Evolutionary conservation across 208 protist species (phyloP).

Genomic region (Phytomonas sp.): DNA sequence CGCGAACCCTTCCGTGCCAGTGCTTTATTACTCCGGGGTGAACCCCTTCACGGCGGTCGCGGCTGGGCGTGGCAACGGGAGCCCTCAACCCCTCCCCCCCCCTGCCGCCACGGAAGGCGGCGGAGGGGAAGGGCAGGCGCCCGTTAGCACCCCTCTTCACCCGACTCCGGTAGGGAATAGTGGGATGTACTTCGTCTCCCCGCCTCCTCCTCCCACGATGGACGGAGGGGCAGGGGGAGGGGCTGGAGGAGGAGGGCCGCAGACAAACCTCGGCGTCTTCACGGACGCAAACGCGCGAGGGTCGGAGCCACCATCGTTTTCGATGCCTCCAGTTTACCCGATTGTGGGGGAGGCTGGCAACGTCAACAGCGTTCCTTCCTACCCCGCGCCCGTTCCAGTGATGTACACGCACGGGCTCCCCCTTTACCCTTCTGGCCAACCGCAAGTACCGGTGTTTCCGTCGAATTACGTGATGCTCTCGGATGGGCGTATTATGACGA

Average conservation of each 20-base stretch:
- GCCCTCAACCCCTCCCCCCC: no score
- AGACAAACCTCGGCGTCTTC: not conserved
- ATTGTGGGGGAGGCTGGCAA: not conserved
- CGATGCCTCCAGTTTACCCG: not conserved
- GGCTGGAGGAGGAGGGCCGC: not conserved
- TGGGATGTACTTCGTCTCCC: no score
- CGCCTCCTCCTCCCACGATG: not conserved
- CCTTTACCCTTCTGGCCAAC: not conserved
- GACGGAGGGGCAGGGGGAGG: not conserved
- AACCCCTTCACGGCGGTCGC: not conserved
- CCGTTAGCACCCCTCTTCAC: no score
- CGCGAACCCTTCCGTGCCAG: not conserved
- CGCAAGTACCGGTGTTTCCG: not conserved
- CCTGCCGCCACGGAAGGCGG: no score
- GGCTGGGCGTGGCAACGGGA: not conserved
- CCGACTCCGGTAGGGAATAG: no score
- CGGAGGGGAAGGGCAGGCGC: no score
- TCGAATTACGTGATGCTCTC: constrained; percentile 2
- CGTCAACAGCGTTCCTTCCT: not conserved
- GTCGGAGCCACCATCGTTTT: not conserved
- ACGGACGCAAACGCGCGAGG: not conserved
- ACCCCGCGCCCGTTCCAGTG: not conserved
- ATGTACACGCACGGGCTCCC: not conserved
- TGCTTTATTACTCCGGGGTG: not conserved
- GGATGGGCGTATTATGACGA: not conserved